A percentile compares a stretch with the other conserved stretches of the same genome.
These are phyloP conservation scores for Dactylis glomerata DNA, from an alignment of 176 grass and related monocot species.

Conservation along the genomic window DNA sequence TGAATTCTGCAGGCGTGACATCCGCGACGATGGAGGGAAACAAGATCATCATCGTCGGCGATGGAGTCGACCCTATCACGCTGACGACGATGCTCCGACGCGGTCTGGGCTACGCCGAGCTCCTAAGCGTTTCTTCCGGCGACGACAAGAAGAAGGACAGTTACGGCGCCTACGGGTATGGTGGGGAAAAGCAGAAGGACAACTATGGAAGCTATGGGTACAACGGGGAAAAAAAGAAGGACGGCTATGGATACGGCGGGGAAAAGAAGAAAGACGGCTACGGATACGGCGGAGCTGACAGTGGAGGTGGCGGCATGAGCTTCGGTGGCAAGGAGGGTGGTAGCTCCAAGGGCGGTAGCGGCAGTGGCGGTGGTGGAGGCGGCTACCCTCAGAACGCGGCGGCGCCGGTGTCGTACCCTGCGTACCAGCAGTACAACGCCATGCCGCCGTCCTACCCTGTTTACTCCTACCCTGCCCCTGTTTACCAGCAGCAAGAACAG, in stretches of 20 bases:
- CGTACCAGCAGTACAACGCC: slow-evolving; percentile 46
- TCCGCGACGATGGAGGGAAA: slow-evolving; percentile 57
- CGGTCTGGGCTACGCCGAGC: slow-evolving; percentile 53
- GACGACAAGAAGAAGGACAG: slow-evolving; percentile 51
- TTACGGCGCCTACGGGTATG: slow-evolving; percentile 38
- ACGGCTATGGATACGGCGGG: not conserved
- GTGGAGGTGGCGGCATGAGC: not conserved
- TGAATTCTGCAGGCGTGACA: slow-evolving; percentile 47
- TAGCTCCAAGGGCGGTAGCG: not conserved
- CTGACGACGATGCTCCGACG: slow-evolving; percentile 52
- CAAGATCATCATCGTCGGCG: slow-evolving; percentile 48
- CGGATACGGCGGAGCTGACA: not conserved
- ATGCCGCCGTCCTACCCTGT: slow-evolving; percentile 36
- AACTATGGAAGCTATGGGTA: slow-evolving; percentile 8
- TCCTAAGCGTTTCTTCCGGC: slow-evolving; percentile 50
- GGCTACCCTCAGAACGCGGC: not conserved
- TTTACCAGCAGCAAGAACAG: slow-evolving; percentile 39
- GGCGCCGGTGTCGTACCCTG: not conserved
- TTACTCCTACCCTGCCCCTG: slow-evolving; percentile 28
- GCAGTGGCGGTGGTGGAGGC: not conserved
- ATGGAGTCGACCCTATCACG: slow-evolving; percentile 53
- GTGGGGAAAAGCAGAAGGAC: slow-evolving; percentile 41
- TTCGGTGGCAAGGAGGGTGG: slow-evolving; percentile 4
- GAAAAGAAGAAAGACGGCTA: slow-evolving; percentile 14
- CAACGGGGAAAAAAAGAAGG: slow-evolving; percentile 2